These are phyloP conservation scores for Fusarium burgessii DNA, from an alignment of 2,329 filamentous ascomycete species.

Conservation along the genomic window DNA sequence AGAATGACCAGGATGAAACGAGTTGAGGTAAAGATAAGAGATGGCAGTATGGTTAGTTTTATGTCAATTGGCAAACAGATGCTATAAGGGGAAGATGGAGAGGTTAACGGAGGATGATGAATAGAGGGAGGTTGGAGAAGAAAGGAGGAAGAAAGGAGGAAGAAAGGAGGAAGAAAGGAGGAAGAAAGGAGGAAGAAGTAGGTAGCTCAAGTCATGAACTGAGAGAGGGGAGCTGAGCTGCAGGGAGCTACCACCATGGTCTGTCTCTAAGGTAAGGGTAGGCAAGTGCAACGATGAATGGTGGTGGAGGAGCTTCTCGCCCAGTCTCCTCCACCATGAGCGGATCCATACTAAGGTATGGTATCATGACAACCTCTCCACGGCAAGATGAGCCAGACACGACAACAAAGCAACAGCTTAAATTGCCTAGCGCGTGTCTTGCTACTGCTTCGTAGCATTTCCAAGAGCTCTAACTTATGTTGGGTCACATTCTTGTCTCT, in stretches of 20 bases:
- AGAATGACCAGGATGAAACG: constrained; percentile 9
- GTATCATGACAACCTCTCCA: constrained; percentile 38
- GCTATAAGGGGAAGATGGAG: constrained; percentile 9
- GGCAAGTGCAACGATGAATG: neutral
- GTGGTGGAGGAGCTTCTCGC: constrained; percentile 23
- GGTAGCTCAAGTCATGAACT: neutral
- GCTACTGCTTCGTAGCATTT: constrained; percentile 3
- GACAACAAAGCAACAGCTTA: constrained; percentile 12
- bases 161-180: constrained; percentile 12
- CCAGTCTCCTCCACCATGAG: constrained; percentile 10
- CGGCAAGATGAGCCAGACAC: neutral
- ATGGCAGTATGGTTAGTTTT: neutral
- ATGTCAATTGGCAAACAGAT: constrained; percentile 31
- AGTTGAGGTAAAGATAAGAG: constrained; percentile 9
- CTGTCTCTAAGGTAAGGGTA: neutral
- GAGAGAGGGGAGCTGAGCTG: constrained; percentile 13
- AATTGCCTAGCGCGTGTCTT: constrained; percentile 4
- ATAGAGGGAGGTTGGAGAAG: neutral
- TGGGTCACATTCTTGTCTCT: constrained; percentile 14
- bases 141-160: constrained; percentile 1
- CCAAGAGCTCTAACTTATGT: constrained; percentile 6
- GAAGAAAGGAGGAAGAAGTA: neutral
- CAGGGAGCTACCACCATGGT: constrained; percentile 11
- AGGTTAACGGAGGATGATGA: neutral
- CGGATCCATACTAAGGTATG: constrained; percentile 2